Percentiles rank a stretch among this genome's conserved stretches.
phyloP scores from a whole-genome alignment of 352 stramenopile genomes.

The Pythium coloratum region DNA sequence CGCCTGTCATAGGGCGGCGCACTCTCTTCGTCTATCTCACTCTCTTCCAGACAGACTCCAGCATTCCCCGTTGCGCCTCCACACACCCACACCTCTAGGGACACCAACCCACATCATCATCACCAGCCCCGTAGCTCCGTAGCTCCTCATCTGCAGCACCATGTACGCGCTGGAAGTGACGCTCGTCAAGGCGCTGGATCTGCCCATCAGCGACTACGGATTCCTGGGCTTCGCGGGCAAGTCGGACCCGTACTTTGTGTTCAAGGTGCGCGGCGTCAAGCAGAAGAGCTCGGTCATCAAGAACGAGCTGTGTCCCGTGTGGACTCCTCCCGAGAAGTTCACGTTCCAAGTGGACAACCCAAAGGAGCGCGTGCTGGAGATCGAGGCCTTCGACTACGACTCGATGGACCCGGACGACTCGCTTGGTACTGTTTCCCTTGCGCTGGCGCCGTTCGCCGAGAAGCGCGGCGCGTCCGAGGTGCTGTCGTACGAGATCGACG shows the following conservation, averaged over 20 bases:
- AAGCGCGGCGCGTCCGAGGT: constrained; percentile 40
- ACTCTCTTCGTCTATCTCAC: not conserved
- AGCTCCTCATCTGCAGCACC: not conserved
- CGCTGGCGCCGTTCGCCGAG: constrained; percentile 53
- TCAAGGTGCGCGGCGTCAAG: constrained; percentile 62
- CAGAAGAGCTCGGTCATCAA: constrained; percentile 69
- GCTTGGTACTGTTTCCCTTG: constrained; percentile 59
- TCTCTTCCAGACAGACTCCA: no score
- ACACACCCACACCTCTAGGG: not conserved
- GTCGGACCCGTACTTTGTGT: constrained; percentile 81
- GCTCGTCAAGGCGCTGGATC: constrained; percentile 64
- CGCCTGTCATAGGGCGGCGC: not conserved
- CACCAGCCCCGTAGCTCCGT: not conserved
- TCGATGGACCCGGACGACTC: constrained; percentile 77
- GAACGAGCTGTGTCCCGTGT: constrained; percentile 66
- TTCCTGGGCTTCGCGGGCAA: constrained; percentile 63
- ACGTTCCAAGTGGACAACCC: constrained; percentile 65
- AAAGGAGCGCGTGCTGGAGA: constrained; percentile 48
- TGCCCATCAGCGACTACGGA: constrained; percentile 67
- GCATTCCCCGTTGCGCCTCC: not conserved
- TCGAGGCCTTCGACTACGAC: constrained; percentile 76
- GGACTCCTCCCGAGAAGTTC: constrained; percentile 65
- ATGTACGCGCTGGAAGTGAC: constrained; percentile 72
- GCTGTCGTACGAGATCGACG: constrained; percentile 68
- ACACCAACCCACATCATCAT: no score